Percentiles rank a stretch among this genome's conserved stretches.
Conservation (phyloP, 2,329 filamentous ascomycete genomes). For the Pseudogymnoascus sp. region DNA sequence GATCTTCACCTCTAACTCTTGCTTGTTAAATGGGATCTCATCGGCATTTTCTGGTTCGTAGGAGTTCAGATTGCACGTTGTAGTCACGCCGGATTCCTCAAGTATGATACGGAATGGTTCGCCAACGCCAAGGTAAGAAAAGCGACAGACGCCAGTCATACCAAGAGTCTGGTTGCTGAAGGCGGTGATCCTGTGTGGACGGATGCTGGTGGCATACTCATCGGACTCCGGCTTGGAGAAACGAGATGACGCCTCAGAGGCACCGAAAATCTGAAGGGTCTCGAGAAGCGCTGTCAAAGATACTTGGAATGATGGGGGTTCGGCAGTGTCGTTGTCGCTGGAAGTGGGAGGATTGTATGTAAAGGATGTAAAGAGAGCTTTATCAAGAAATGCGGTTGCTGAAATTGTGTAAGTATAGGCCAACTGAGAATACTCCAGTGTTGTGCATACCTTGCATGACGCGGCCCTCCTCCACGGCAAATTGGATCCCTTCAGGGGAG, state of each 20-base stretch:
- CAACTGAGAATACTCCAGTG: not conserved
- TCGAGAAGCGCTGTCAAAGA: constrained; percentile 82
- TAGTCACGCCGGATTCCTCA: constrained; percentile 78
- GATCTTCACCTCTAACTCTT: constrained; percentile 77
- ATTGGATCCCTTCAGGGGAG: constrained; percentile 74
- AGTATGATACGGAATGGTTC: constrained; percentile 77
- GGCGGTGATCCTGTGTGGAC: constrained; percentile 59
- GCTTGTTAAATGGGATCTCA: constrained; percentile 81
- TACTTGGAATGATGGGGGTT: constrained; percentile 70
- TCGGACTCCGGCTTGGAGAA: constrained; percentile 52
- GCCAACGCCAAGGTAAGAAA: constrained; percentile 68
- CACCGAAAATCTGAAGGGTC: constrained; percentile 89
- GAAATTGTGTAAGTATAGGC: constrained; percentile 16
- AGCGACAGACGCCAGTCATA: constrained; percentile 75
- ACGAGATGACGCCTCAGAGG: constrained; percentile 59
- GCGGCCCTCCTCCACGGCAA: constrained; percentile 79
- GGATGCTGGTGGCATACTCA: constrained; percentile 52
- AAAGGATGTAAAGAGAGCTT: constrained; percentile 80
- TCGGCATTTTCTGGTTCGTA: constrained; percentile 69
- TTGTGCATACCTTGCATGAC: constrained; percentile 73
- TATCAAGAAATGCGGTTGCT: constrained; percentile 79
- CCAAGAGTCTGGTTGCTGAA: constrained; percentile 79
- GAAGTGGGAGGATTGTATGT: constrained; percentile 48
- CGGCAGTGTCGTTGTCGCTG: constrained; percentile 29
- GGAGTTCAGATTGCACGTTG: constrained; percentile 81